phyloP scores from a whole-genome alignment of 352 stramenopile genomes.

The Plasmopara muralis region DNA sequence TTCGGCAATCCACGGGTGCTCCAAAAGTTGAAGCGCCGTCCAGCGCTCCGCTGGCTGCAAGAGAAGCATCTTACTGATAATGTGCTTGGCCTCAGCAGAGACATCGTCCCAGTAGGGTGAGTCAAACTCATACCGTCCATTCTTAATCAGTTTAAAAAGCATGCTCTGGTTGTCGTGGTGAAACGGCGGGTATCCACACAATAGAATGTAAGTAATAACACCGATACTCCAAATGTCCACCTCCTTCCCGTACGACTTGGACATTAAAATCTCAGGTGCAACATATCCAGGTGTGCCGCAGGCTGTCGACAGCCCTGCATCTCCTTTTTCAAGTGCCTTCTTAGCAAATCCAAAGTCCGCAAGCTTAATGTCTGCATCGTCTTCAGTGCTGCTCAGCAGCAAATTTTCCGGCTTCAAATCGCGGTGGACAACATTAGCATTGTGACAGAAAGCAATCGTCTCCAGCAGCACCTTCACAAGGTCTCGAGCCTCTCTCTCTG shows the following conservation, averaged over 20 bases:
- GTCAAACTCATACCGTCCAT: conserved; percentile 64
- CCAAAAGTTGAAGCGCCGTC: conserved; percentile 58
- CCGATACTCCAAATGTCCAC: conserved; percentile 90
- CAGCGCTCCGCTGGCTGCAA: conserved; percentile 77
- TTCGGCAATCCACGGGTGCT: conserved; percentile 88
- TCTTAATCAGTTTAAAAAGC: conserved; percentile 75
- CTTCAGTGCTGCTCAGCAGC: conserved; percentile 67
- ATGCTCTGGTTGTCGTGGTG: conserved; percentile 88
- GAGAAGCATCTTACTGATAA: conserved; percentile 88
- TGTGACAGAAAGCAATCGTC: conserved; percentile 83
- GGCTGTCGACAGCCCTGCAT: conserved; percentile 44
- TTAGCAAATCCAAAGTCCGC: conserved; percentile 83
- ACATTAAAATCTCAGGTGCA: conserved; percentile 71
- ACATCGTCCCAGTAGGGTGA: conserved; percentile 80
- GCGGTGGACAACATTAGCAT: conserved; percentile 85
- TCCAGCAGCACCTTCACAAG: conserved; percentile 72
- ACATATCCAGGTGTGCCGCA: conserved; percentile 77
- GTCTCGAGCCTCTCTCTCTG: conserved; percentile 69
- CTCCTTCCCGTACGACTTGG: conserved; percentile 61
- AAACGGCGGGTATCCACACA: conserved; percentile 82
- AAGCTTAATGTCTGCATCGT: conserved; percentile 79
- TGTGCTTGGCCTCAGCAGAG: conserved; percentile 67
- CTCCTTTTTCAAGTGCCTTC: conserved; percentile 41
- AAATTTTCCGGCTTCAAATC: conserved; percentile 98
- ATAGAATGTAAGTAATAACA: conserved; percentile 82